phyloP scores from a whole-genome alignment of 768 basidiomycete species.

The Lyophyllum atratum region DNA sequence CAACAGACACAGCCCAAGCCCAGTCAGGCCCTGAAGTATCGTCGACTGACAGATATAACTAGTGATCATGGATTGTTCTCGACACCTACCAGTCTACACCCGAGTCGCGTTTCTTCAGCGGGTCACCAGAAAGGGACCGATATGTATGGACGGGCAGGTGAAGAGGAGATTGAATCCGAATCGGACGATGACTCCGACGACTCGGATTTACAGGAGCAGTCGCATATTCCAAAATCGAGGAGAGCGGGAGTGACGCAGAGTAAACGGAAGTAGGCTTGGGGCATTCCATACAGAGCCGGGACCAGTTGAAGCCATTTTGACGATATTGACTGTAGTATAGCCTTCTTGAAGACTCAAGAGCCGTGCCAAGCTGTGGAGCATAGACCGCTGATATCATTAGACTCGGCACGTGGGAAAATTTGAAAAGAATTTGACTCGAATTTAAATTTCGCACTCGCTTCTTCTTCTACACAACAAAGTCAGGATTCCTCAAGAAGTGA shows the following conservation, averaged over 20 bases:
- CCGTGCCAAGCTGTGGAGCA: background rate
- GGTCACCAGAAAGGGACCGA: constrained; percentile 31
- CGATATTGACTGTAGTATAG: too few species aligned
- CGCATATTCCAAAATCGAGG: constrained; percentile 65
- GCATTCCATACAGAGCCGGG: background rate
- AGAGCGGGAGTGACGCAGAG: constrained; percentile 45
- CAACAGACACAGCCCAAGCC: constrained; percentile 16
- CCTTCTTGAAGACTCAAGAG: too few species aligned
- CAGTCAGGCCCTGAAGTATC: constrained; percentile 32
- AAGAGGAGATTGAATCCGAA: constrained; percentile 34
- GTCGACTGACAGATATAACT: constrained; percentile 57
- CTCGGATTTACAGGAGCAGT: constrained; percentile 36
- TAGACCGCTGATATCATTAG: constrained; percentile 50
- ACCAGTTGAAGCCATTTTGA: too few species aligned
- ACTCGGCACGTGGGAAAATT: constrained; percentile 13
- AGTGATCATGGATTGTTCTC: constrained; percentile 36
- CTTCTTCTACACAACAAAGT: constrained; percentile 18
- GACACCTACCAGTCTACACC: constrained; percentile 29
- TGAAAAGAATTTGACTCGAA: constrained; percentile 16
- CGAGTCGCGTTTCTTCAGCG: constrained; percentile 27
- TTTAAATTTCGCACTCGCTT: background rate
- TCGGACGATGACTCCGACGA: constrained; percentile 50
- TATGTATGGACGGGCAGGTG: constrained; percentile 38
- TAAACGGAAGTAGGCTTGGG: constrained; percentile 11
- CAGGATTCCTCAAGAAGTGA: constrained; percentile 32